These are phyloP conservation scores for Ogataea methanolica DNA, from an alignment of 805 yeast genomes.

Conservation along the genomic window DNA sequence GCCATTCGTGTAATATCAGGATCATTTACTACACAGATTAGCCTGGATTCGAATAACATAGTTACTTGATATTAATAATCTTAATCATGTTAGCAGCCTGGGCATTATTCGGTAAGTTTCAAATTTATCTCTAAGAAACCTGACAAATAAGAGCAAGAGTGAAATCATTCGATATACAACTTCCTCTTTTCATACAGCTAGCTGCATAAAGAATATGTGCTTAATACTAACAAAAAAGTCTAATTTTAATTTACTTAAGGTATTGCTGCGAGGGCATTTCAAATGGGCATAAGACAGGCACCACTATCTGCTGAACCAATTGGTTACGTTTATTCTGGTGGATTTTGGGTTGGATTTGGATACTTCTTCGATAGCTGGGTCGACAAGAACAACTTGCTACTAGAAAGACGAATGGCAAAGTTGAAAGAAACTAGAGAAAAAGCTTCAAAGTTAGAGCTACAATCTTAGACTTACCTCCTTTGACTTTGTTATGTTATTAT, in stretches of 20 bases:
- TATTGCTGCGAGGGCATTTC: conserved; percentile 39
- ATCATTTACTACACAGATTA: not conserved
- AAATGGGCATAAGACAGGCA: conserved; percentile 38
- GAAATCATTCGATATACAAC: too few relatives aligned
- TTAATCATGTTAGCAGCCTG: conserved; percentile 27
- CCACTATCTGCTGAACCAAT: conserved; percentile 34
- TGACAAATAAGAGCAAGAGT: too few relatives aligned
- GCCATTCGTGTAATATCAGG: too few relatives aligned
- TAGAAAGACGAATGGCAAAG: conserved; percentile 33
- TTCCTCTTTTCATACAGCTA: too few relatives aligned
- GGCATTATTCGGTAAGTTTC: conserved; percentile 33
- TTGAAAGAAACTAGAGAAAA: conserved; percentile 34
- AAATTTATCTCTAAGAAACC: too few relatives aligned
- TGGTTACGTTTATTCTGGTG: conserved; percentile 41
- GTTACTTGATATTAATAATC: not conserved
- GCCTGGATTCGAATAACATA: too few relatives aligned
- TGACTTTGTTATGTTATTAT: not conserved
- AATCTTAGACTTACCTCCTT: conserved; percentile 3
- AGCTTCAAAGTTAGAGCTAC: conserved; percentile 9
- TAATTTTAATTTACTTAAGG: conserved; percentile 18
- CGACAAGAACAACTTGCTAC: conserved; percentile 33
- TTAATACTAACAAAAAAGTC: conserved; percentile 4
- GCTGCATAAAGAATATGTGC: too few relatives aligned
- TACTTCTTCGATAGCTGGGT: conserved; percentile 34
- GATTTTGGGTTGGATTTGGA: conserved; percentile 39